Conservation (phyloP, 257 asterid genomes). For the Solanum dulcamara region DNA sequence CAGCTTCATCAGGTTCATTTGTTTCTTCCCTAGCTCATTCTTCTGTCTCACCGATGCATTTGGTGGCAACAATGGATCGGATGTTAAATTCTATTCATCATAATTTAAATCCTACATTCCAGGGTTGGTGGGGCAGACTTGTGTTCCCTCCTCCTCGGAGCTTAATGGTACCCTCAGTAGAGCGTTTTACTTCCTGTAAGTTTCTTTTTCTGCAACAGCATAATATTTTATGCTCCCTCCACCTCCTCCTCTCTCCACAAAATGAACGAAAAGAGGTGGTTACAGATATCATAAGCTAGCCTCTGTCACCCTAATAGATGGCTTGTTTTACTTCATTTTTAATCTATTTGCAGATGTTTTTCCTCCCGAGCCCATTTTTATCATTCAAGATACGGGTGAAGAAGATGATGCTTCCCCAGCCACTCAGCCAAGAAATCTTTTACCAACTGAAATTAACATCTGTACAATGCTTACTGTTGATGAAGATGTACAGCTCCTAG, state of each 20-base stretch:
- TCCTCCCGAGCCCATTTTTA: slow-evolving; percentile 4
- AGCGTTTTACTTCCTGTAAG: slow-evolving; percentile 25
- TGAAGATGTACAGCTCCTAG: neutral
- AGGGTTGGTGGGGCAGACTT: slow-evolving; percentile 49
- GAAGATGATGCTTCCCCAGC: neutral
- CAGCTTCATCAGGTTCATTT: slow-evolving; percentile 20
- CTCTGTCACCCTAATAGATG: neutral
- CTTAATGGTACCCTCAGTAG: slow-evolving; percentile 12
- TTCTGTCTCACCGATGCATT: neutral
- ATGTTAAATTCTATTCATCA: slow-evolving; percentile 5
- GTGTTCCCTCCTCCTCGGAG: slow-evolving; percentile 25
- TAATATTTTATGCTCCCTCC: neutral
- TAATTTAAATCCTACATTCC: slow-evolving; percentile 14
- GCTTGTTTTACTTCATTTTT: neutral
- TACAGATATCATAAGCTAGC: neutral
- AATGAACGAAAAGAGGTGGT: neutral
- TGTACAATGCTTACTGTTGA: neutral
- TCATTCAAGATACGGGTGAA: neutral
- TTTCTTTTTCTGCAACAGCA: neutral
- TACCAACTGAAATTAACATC: neutral
- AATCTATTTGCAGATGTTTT: slow-evolving; percentile 16
- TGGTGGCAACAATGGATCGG: slow-evolving; percentile 8
- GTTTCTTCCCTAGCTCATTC: slow-evolving; percentile 1
- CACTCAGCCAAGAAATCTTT: neutral
- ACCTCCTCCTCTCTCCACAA: neutral